Evolutionary conservation across 257 asterid species (phyloP).

Genomic region (Handroanthus guayacan): DNA sequence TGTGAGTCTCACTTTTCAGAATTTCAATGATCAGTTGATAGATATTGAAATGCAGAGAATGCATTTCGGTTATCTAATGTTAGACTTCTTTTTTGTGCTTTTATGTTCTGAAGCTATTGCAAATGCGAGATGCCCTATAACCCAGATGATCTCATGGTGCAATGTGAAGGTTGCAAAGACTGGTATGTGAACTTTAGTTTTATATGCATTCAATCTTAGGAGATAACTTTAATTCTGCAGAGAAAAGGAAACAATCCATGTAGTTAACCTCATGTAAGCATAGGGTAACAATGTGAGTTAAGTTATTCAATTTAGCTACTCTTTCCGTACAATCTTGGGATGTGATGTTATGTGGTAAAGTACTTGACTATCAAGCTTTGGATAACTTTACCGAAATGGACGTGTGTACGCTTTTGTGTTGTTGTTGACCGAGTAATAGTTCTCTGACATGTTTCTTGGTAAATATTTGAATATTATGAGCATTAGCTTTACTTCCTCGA

Average conservation of each 20-base stretch:
- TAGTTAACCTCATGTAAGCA: background rate
- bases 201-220: background rate
- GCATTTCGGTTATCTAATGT: constrained; percentile 4
- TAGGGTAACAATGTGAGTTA: background rate
- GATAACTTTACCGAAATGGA: background rate
- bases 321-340: background rate
- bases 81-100: background rate
- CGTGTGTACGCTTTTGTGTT: constrained; percentile 9
- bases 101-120: constrained; percentile 64
- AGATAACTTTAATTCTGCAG: background rate
- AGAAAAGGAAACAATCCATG: background rate
- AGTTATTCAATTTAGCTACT: background rate
- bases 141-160: constrained; percentile 93
- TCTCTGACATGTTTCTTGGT: background rate
- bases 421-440: background rate
- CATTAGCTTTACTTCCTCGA: constrained; percentile 18
- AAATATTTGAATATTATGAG: background rate
- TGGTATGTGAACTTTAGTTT: constrained; percentile 42
- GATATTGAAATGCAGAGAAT: constrained; percentile 15
- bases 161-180: constrained; percentile 81
- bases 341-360: constrained; percentile 10
- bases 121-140: constrained; percentile 92
- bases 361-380: background rate
- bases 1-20: constrained; percentile 57
- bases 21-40: constrained; percentile 14